Percentiles rank a stretch among this genome's conserved stretches.
These are phyloP conservation scores for Sarocladium strictum DNA, from an alignment of 2,329 filamentous ascomycete species.

Conservation along the genomic window DNA sequence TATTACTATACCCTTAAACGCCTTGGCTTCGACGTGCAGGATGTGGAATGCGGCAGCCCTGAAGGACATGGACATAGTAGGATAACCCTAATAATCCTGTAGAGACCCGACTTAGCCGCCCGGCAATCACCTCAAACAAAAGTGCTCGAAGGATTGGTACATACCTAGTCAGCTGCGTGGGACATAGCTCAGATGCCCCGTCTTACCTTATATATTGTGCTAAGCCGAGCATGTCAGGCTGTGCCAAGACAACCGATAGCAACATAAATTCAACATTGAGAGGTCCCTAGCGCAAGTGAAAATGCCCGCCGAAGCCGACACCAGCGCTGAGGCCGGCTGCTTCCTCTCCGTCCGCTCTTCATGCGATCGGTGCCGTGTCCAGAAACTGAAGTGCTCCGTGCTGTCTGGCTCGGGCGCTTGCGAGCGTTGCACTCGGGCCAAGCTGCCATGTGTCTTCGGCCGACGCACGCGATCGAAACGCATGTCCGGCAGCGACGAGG, in stretches of 20 bases:
- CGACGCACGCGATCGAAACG: background rate
- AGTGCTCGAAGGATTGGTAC: background rate
- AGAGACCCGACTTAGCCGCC: background rate
- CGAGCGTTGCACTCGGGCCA: background rate
- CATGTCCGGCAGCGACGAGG: background rate
- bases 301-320: background rate
- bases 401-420: background rate
- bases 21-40: too few relatives aligned
- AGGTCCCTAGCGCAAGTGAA: background rate
- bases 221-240: background rate
- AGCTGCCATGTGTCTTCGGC: background rate
- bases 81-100: too few relatives aligned
- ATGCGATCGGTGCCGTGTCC: background rate
- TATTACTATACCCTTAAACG: too few relatives aligned
- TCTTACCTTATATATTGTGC: background rate
- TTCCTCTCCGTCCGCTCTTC: background rate
- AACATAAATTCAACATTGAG: too few relatives aligned
- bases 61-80: too few relatives aligned
- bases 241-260: background rate
- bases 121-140: background rate
- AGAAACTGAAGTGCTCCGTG: background rate
- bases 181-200: background rate
- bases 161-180: background rate
- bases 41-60: too few relatives aligned
- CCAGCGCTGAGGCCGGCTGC: background rate